Evolutionary conservation across 2,329 filamentous ascomycete species (phyloP).

Genomic region (Rutstroemia sydowiana): DNA sequence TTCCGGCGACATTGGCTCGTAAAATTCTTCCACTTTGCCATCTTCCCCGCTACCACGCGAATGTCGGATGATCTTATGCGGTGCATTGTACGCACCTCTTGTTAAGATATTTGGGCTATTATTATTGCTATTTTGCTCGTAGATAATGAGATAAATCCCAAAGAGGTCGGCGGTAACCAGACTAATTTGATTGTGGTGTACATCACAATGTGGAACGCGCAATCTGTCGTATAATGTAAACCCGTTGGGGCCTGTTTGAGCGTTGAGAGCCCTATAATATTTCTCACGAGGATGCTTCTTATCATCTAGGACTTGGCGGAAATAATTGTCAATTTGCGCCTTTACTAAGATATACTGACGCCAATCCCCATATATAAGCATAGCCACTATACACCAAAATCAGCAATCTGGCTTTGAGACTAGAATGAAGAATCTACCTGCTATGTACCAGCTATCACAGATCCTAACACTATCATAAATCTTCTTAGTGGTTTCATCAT

Average conservation of each 20-base stretch:
- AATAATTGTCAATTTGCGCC: background rate
- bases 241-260: background rate
- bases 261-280: background rate
- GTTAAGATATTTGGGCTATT: background rate
- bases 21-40: background rate
- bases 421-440: background rate
- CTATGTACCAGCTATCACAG: background rate
- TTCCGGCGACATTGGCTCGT: slow-evolving; percentile 4
- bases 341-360: background rate
- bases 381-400: background rate
- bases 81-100: background rate
- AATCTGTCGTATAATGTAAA: background rate
- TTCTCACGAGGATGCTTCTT: background rate
- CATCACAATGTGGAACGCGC: background rate
- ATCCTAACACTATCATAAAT: too few relatives aligned
- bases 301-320: background rate
- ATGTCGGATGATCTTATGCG: background rate
- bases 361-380: background rate
- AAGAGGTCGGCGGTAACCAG: slow-evolving; percentile 3
- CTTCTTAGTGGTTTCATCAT: too few relatives aligned
- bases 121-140: background rate
- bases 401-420: background rate
- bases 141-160: background rate
- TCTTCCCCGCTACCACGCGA: too few relatives aligned
- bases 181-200: slow-evolving; percentile 1